Evolutionary conservation across 768 basidiomycete genomes (phyloP).

Genomic region (Coprinopsis strossmayeri): DNA sequence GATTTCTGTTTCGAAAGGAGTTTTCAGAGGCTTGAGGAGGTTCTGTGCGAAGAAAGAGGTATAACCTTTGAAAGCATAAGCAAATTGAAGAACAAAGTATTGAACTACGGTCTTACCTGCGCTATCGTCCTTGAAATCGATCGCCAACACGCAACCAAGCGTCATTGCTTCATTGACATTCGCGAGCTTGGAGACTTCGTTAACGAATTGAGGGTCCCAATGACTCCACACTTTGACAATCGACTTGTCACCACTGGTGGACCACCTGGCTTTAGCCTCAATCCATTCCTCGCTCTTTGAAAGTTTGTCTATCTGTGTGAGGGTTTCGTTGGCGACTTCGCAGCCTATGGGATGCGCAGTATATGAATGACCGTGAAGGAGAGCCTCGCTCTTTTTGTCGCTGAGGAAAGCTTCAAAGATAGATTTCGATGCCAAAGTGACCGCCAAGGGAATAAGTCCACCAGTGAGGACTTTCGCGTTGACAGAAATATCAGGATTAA

Average conservation of each 20-base stretch:
- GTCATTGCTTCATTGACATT: constrained; percentile 76
- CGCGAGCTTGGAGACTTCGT: constrained; percentile 47
- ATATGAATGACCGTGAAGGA: constrained; percentile 94
- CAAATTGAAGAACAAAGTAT: background rate
- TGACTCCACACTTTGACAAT: constrained; percentile 82
- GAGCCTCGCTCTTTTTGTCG: constrained; percentile 70
- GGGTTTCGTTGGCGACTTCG: constrained; percentile 79
- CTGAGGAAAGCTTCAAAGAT: constrained; percentile 80
- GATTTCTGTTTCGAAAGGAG: constrained; percentile 7
- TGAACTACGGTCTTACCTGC: constrained; percentile 48
- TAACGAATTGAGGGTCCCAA: constrained; percentile 75
- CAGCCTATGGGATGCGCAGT: constrained; percentile 93
- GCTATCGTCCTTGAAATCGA: constrained; percentile 57
- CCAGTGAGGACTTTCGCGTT: constrained; percentile 94
- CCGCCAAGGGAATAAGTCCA: constrained; percentile 80
- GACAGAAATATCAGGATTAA: constrained; percentile 81
- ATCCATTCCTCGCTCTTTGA: constrained; percentile 51
- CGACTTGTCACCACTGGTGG: constrained; percentile 17
- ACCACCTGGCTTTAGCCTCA: constrained; percentile 57
- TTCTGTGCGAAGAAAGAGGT: constrained; percentile 59
- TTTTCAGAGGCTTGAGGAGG: constrained; percentile 8
- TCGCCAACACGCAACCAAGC: constrained; percentile 76
- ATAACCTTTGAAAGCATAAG: constrained; percentile 33
- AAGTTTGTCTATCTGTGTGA: constrained; percentile 55
- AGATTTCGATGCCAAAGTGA: constrained; percentile 73